These are phyloP conservation scores for Colletotrichum sublineola DNA, from an alignment of 2,329 filamentous ascomycete species.

Conservation along the genomic window DNA sequence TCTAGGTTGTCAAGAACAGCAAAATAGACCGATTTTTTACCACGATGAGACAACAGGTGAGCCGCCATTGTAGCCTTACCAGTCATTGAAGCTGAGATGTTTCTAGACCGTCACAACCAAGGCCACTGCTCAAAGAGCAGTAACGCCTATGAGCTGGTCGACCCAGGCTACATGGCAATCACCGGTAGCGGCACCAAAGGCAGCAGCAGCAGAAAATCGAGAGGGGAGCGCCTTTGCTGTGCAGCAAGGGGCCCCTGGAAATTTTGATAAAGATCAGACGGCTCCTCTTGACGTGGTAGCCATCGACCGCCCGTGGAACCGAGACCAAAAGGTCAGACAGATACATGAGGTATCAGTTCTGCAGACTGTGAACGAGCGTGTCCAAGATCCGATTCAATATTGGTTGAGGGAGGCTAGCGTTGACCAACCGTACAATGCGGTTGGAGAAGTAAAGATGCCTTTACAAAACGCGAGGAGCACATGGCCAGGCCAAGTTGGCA, in stretches of 20 bases:
- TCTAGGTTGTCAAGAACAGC: background rate
- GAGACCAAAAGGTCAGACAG: background rate
- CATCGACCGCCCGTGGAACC: background rate
- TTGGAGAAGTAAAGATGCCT: background rate
- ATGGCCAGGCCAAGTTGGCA: background rate
- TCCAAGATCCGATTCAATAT: background rate
- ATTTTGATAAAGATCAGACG: too few relatives aligned
- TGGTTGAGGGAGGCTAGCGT: background rate
- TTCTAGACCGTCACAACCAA: background rate
- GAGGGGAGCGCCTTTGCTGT: background rate
- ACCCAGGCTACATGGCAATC: background rate
- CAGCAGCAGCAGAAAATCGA: background rate
- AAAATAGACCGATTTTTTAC: background rate
- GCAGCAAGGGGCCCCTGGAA: background rate
- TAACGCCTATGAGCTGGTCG: background rate
- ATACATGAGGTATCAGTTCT: background rate
- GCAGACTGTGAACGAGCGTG: background rate
- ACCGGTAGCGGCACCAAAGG: background rate
- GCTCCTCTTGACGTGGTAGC: background rate
- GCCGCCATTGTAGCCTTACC: background rate
- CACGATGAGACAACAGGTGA: background rate
- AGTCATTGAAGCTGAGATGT: background rate
- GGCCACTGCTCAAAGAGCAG: background rate
- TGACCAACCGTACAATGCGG: slow-evolving; percentile 9
- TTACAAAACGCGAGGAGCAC: background rate